phyloP scores from a whole-genome alignment of 495 filamentous ascomycete genomes.

The Tuber indicum region DNA sequence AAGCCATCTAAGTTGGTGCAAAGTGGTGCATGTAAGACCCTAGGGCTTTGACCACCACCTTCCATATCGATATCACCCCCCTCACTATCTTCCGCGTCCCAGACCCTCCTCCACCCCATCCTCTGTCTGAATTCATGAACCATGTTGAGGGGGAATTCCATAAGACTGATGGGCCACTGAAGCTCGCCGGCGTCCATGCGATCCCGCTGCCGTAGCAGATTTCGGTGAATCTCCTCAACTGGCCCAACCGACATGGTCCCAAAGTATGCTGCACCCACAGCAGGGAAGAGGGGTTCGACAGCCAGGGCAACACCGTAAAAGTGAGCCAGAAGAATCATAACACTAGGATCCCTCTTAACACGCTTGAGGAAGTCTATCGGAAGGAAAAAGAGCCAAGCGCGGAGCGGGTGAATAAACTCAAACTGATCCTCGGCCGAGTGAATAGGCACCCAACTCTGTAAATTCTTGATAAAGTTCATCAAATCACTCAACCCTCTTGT shows the following conservation, averaged over 20 bases:
- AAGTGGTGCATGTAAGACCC: conserved; percentile 18
- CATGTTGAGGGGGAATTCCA: conserved; percentile 60
- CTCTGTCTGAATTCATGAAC: conserved; percentile 55
- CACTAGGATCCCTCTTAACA: conserved; percentile 54
- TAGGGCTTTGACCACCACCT: conserved; percentile 6
- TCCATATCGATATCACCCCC: conserved; percentile 24
- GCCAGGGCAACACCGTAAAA: conserved; percentile 83
- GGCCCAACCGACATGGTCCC: conserved; percentile 67
- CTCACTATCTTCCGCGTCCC: conserved; percentile 20
- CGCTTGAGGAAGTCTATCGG: conserved; percentile 63
- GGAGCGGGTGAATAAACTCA: conserved; percentile 73
- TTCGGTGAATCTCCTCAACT: conserved; percentile 70
- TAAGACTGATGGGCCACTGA: conserved; percentile 51
- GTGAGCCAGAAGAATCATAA: conserved; percentile 77
- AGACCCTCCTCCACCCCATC: conserved; percentile 52
- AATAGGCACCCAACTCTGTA: conserved; percentile 66
- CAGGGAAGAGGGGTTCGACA: conserved; percentile 84
- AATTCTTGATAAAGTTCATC: conserved; percentile 69
- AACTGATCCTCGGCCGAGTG: conserved; percentile 75
- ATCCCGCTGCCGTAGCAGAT: conserved; percentile 50
- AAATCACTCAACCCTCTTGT: conserved; percentile 69
- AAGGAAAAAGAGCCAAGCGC: conserved; percentile 92
- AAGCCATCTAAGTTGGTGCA: conserved; percentile 26
- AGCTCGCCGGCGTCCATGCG: conserved; percentile 46
- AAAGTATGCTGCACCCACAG: conserved; percentile 80